Percentiles rank a stretch among this genome's conserved stretches.
phyloP scores from a whole-genome alignment of 495 filamentous ascomycete species.

The Penicillium subrubescens region DNA sequence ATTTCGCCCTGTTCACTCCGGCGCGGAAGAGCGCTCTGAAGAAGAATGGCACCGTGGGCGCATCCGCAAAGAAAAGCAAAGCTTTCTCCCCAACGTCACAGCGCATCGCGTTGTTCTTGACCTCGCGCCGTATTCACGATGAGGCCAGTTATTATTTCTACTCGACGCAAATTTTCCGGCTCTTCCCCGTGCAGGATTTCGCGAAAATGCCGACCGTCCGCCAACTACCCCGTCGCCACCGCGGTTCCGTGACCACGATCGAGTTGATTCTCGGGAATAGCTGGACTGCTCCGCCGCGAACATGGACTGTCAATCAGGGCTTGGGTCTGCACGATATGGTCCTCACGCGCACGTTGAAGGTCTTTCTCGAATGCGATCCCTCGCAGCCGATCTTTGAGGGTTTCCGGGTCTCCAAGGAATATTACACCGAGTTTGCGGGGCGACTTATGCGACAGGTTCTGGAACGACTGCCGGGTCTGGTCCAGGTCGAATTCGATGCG shows the following conservation, averaged over 20 bases:
- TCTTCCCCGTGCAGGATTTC: conserved; percentile 74
- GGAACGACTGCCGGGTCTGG: conserved; percentile 57
- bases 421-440: conserved; percentile 73
- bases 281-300: conserved; percentile 72
- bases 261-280: conserved; percentile 81
- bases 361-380: conserved; percentile 81
- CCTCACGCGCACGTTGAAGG: conserved; percentile 62
- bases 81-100: conserved; percentile 47
- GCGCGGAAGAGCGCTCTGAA: conserved; percentile 32
- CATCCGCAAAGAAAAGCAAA: conserved; percentile 73
- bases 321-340: conserved; percentile 68
- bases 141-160: conserved; percentile 79
- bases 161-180: conserved; percentile 70
- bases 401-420: conserved; percentile 67
- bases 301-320: conserved; percentile 68
- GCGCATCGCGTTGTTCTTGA: conserved; percentile 63
- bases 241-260: conserved; percentile 63
- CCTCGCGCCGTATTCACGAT: conserved; percentile 63
- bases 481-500: conserved; percentile 73
- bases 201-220: conserved; percentile 58
- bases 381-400: conserved; percentile 71
- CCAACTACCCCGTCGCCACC: conserved; percentile 59
- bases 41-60: conserved; percentile 59
- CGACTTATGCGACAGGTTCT: conserved; percentile 61
- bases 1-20: conserved; percentile 57